Conservation (phyloP, 768 basidiomycete genomes). For the Tulasnella sp. region DNA sequence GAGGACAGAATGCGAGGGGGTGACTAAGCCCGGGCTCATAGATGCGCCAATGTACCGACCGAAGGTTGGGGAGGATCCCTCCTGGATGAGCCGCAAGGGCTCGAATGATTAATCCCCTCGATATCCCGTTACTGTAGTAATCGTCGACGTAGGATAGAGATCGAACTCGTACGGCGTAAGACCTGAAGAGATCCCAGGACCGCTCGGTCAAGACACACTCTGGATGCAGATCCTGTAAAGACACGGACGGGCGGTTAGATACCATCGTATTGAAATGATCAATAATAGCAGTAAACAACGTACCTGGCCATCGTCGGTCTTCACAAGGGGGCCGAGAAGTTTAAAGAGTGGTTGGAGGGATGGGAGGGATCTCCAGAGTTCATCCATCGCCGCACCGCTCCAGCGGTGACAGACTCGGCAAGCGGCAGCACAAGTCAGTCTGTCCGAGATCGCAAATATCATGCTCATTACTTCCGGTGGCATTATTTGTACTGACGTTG, state of each 20-base stretch:
- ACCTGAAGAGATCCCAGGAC: background rate
- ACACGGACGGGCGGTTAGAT: background rate
- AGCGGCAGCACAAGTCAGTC: background rate
- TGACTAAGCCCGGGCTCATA: background rate
- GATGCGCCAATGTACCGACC: background rate
- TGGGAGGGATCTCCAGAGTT: slow-evolving; percentile 3
- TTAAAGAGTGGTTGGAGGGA: background rate
- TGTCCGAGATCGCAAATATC: background rate
- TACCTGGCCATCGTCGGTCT: background rate
- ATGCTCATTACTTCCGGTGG: background rate
- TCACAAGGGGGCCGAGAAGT: background rate
- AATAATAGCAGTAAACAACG: background rate
- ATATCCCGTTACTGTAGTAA: background rate
- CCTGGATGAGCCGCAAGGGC: background rate
- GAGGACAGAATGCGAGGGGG: background rate
- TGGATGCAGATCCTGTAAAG: background rate
- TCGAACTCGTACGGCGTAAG: background rate
- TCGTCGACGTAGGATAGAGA: background rate
- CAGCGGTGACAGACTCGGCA: background rate
- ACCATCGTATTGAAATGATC: too few relatives aligned
- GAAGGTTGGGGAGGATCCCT: background rate
- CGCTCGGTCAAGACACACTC: background rate
- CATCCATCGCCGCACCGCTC: slow-evolving; percentile 4
- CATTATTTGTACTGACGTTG: background rate
- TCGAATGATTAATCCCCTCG: background rate